These are phyloP conservation scores for Aquilaria agallochum DNA, from an alignment of 441 rosid species.

Conservation along the genomic window DNA sequence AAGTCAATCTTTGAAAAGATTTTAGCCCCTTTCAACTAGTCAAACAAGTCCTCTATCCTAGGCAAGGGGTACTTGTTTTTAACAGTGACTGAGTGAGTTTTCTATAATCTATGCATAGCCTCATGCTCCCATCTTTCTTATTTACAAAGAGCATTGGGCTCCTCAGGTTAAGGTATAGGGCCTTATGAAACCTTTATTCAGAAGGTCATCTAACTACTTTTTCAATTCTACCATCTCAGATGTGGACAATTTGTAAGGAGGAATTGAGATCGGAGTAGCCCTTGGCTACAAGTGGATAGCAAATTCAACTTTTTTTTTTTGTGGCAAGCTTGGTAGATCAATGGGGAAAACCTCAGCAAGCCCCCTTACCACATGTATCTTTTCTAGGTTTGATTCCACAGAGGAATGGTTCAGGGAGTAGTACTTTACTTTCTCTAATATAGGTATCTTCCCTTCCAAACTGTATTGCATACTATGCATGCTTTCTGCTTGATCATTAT, in stretches of 20 bases:
- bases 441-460: too few relatives aligned
- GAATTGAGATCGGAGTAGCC: neutral
- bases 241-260: neutral
- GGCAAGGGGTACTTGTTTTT: neutral
- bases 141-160: too few relatives aligned
- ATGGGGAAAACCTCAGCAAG: neutral
- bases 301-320: neutral
- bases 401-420: too few relatives aligned
- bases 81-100: neutral
- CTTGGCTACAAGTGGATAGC: neutral
- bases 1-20: neutral
- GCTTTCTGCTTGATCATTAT: too few relatives aligned
- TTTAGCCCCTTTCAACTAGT: neutral
- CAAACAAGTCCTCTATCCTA: neutral
- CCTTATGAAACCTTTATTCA: too few relatives aligned
- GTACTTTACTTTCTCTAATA: too few relatives aligned
- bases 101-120: neutral
- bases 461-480: too few relatives aligned
- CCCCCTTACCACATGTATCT: neutral
- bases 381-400: too few relatives aligned
- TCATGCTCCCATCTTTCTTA: neutral
- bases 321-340: neutral
- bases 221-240: neutral
- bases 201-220: neutral
- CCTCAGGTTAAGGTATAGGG: too few relatives aligned